Conservation (phyloP, 1,139 yeast genomes). For the Debaryomyces sp. region DNA sequence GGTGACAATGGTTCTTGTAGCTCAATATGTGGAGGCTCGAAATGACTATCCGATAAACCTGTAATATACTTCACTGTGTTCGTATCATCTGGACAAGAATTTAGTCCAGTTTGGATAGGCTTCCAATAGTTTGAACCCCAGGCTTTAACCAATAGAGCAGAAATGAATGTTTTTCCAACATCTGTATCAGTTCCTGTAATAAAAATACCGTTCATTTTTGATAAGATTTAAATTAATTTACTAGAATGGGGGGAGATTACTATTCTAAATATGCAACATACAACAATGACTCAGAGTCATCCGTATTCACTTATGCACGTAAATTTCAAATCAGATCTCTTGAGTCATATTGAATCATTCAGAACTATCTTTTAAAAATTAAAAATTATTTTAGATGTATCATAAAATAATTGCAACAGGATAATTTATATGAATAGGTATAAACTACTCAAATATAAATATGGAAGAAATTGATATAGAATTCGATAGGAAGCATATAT, state of each 20-base stretch:
- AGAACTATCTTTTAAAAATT: neutral
- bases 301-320: neutral
- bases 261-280: neutral
- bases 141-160: conserved; percentile 24
- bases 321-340: neutral
- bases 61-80: conserved; percentile 16
- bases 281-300: neutral
- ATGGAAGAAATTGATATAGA: conserved; percentile 12
- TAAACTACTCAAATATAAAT: neutral
- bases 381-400: neutral
- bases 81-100: conserved; percentile 28
- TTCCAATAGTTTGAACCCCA: conserved; percentile 33
- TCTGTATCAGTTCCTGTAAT: conserved; percentile 36
- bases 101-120: conserved; percentile 32
- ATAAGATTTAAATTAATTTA: neutral
- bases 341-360: neutral
- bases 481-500: conserved; percentile 26
- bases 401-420: neutral
- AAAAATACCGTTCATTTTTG: conserved; percentile 15
- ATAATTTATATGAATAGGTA: neutral
- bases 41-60: conserved; percentile 12
- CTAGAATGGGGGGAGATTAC: neutral
- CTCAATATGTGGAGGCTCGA: conserved; percentile 17
- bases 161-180: conserved; percentile 32
- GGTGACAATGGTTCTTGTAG: conserved; percentile 28